phyloP scores from a whole-genome alignment of 1,139 yeast genomes.

The Groenewaldozyma sp. region DNA sequence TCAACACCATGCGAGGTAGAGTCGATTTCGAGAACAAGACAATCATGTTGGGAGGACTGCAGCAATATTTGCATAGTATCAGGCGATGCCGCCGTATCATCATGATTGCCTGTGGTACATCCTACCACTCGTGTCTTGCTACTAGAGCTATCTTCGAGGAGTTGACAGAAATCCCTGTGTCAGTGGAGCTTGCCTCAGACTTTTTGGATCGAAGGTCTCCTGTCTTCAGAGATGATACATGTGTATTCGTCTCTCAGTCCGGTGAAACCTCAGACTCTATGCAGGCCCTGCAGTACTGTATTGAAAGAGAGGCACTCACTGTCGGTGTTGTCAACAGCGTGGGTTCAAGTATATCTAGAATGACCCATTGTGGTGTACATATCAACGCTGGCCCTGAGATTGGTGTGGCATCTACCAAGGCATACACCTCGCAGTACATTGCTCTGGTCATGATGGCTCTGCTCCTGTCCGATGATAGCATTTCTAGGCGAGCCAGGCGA shows the following conservation, averaged over 20 bases:
- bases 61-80: conserved; percentile 75
- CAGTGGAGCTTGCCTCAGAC: conserved; percentile 95
- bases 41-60: conserved; percentile 85
- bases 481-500: conserved; percentile 69
- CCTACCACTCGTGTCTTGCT: conserved; percentile 96
- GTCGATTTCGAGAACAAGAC: conserved; percentile 74
- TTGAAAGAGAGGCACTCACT: conserved; percentile 94
- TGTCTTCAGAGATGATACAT: conserved; percentile 94
- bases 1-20: conserved; percentile 99
- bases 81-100: conserved; percentile 92
- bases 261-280: conserved; percentile 99
- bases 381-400: conserved; percentile 99
- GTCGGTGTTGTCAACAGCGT: conserved; percentile 94
- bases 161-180: conserved; percentile 89
- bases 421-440: conserved; percentile 96
- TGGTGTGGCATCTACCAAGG: conserved; percentile 99
- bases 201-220: conserved; percentile 93
- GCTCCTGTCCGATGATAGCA: conserved; percentile 83
- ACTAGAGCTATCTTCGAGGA: conserved; percentile 96
- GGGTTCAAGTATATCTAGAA: conserved; percentile 92
- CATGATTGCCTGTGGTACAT: conserved; percentile 99
- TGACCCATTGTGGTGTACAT: conserved; percentile 98
- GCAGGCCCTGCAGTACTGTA: conserved; percentile 89
- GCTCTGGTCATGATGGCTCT: conserved; percentile 96
- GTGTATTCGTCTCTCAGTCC: conserved; percentile 95